Conservation (phyloP, 805 yeast genomes). For the Schwanniomyces pseudopolymorphus region DNA sequence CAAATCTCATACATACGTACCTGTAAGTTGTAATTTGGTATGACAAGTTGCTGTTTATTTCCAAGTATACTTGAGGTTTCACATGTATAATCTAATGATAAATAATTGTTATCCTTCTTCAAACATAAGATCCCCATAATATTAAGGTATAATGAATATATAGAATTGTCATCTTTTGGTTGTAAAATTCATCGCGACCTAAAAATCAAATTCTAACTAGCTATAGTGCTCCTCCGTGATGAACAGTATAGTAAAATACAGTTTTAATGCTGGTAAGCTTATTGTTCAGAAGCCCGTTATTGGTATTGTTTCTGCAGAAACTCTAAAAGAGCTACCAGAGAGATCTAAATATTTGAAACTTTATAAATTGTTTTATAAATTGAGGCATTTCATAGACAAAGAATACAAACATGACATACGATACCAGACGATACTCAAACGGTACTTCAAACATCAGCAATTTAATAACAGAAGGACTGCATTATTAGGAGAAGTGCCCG, state of each 20-base stretch:
- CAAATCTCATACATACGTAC: not conserved
- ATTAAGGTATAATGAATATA: too few species aligned
- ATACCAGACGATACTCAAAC: conserved; percentile 22
- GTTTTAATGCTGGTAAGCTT: conserved; percentile 1
- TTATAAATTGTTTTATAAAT: conserved; percentile 32
- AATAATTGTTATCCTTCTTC: conserved; percentile 7
- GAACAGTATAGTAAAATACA: conserved; percentile 2
- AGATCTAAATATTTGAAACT: conserved; percentile 14
- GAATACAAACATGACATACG: conserved; percentile 8
- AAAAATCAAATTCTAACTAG: not conserved
- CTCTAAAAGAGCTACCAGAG: conserved; percentile 7
- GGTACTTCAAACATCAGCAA: conserved; percentile 21
- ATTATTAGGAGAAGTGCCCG: conserved; percentile 9
- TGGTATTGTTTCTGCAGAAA: not conserved
- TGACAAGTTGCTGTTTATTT: not conserved
- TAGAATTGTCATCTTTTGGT: conserved; percentile 2
- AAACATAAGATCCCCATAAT: conserved; percentile 5
- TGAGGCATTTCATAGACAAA: conserved; percentile 25
- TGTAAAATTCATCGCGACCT: conserved; percentile 7
- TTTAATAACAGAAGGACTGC: conserved; percentile 15
- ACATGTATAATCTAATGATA: conserved; percentile 6
- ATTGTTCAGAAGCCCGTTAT: conserved; percentile 4
- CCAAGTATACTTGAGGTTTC: not conserved
- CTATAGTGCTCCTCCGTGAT: not conserved
- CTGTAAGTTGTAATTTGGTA: not conserved